Base-by-base conservation (phyloP, 108 stramenopile species). In the Fragilaria radians region DNA sequence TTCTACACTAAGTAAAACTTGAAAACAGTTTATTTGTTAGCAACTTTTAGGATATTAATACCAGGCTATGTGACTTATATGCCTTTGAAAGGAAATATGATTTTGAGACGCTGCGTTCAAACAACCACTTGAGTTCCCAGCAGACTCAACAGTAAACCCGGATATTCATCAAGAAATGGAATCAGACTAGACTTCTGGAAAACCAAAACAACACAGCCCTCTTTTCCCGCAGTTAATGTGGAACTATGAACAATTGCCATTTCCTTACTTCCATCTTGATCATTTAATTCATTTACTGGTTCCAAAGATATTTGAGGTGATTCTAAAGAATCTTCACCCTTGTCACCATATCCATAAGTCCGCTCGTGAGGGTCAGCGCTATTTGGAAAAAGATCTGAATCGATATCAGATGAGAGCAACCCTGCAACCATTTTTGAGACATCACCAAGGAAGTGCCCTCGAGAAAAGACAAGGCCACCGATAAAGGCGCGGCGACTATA, bases 121-220 rank as follows among this genome's bases (percentile, higher is more conserved):
- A 91, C 82, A 24, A 91, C 80, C 32, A 86, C 90, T 62, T 91
- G 90, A 2, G 86, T 91, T n/a, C 90, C 86, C 14, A 91, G 80
- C 51, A 91, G 60, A 72, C 86, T 88, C 52, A 91, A 67, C 23
- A 91, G 68, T 21, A 91, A 67, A 3, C 90, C 90, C 26, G 90
- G 90, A 61, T 91, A 78, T 21, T 80, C 82, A 59, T 91, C 90
- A 27, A 91, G 58, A 68, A 91, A 88, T 25, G 74, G 80, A 57
- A 85, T 84, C 48, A 91, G 54, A 49, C 66, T 82, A 22, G 82
- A 32, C 53, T 81, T 88, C 0, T 74, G 79, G 52, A 91, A 86
- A 17, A 86, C 70, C 36, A 91, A 57, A 0, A 82, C 90, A 52
- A 88, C 80, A 56, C 90, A 91, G 3, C 90, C 90, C 54, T 88